Base-by-base conservation (phyloP, 225 moss, liverwort and hornwort species). In the Bryoerythrophyllum caledonicum region DNA sequence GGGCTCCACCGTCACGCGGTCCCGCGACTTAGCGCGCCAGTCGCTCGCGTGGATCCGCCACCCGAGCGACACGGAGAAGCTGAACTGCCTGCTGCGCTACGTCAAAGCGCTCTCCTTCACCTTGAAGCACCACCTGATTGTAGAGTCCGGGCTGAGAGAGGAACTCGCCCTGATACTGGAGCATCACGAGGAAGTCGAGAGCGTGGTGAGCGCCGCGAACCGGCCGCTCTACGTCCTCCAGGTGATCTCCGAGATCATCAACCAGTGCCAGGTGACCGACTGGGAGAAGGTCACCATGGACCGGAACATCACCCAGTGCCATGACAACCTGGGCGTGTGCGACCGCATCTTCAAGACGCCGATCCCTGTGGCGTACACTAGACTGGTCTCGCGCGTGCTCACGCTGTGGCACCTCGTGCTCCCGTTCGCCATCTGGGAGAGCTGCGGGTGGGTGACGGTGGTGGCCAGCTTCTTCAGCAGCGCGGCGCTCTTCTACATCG, bases 281-380 rank as follows among this genome's bases (percentile, higher is more conserved):
- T 85, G 87, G 87, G 86, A 90, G 43, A 82, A 72, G 54, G 60
- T 82, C 14, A 72, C 71, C 28, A 74, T 93, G 90, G 92, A 87
- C 70, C 71, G 58, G 27, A 89, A 87, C 28, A 74, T 91, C 12
- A 85, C 82, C 25, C 79, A 79, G 35, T 84, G 89, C 66, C 81
- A 85, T 57, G 90, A 93, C 21, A 93, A 87, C 79, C 21, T 93
- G n/a, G 88, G 90, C 52, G 52, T 67, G 11, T 89, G 93, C 63
- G 93, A 93, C 77, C 76, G 90, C 10, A 82, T 91, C 40, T 82
- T 93, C 67, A 84, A 87, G 67, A 90, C 93, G 24, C 91, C 91
- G 32, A 84, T 90, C 41, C 91, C 91, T 2, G 71, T 93, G 63
- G 89, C 93, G 2, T 89, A 93, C 63, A 93, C 90, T 17, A 56